Evolutionary conservation across 164 flowering plant genomes (phyloP), one percentile per base, ranked within the genome.

Genomic region (Saururus chinensis): DNA sequence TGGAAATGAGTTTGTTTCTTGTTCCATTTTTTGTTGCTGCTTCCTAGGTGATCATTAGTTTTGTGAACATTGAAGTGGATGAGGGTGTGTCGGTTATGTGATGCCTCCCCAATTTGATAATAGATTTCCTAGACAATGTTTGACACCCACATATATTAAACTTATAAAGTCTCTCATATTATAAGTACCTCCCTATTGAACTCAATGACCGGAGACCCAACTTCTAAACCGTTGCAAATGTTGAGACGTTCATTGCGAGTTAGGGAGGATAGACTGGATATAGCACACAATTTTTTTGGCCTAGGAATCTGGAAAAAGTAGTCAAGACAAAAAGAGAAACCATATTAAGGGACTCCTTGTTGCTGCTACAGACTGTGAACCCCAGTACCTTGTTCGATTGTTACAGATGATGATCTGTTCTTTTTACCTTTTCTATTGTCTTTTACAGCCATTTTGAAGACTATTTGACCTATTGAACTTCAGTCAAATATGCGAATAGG

Each of bases 291-390:
- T 1, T 57, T 30, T 53, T 66, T 25, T 63, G 56, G 8, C n/a
- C n/a, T 63, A 89, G 96, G 89, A 86, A 73, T 81, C 95, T 66
- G 97, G 97, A 56, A 83, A 85, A 71, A 83, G 84, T 61, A 90
- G 97, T 74, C 95, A 87, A 73, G 97, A 91, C 66, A 91, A 82
- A 84, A 95, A 95, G 70, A 84, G 89, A 75, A 87, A 82, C 67
- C 86, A 79, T 69, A 91, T 95, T 57, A 87, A 84, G 81, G 75
- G 75, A 71, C 89, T 91, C 53, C 87, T 95, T 68, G 96, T 95
- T 70, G 97, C 97, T 58, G 93, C 97, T 45, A 80, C 84, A 40
- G 96, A 95, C 73, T 95, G 96, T 73, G 99, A 95, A 77, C 96
- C 99, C 70, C 87, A 63, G 58, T 95, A 84, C 78, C 67, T 95